Conservation (phyloP, 371 early-diverging fungal species). For the Pancytospora philotis region DNA sequence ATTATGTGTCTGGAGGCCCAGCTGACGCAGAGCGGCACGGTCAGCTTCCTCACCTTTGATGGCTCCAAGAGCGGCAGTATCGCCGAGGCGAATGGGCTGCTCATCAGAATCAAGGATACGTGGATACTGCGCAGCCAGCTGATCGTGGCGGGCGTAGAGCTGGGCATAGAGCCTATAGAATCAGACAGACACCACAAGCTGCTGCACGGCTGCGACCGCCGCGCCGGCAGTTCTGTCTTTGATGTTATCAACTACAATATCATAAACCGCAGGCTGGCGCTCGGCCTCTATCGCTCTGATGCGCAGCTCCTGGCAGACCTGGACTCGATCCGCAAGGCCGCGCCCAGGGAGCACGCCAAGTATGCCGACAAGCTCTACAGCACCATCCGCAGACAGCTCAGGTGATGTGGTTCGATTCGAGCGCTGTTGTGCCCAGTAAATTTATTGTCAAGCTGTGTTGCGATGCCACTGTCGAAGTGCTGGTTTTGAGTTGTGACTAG, state of each 20-base stretch:
- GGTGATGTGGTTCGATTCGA: no score
- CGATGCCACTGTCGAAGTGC: no score
- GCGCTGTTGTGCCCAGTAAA: no score
- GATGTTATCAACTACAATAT: conserved; percentile 9
- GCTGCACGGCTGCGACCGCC: background rate
- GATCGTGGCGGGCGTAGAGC: background rate
- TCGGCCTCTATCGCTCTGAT: background rate
- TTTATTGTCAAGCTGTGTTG: no score
- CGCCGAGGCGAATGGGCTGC: background rate
- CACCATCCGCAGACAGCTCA: no score
- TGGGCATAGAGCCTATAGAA: background rate
- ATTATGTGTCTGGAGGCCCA: conserved; percentile 10
- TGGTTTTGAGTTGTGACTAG: no score
- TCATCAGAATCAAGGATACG: background rate
- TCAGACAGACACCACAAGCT: background rate
- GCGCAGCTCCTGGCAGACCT: background rate
- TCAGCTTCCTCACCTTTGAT: no score
- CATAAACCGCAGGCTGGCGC: conserved; percentile 1
- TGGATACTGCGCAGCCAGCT: background rate
- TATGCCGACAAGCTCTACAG: no score
- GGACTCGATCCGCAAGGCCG: no score
- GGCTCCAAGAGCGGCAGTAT: background rate
- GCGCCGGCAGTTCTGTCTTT: background rate
- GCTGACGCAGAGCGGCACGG: background rate
- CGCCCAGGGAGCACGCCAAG: no score